These are phyloP conservation scores for Rusavskia elegans DNA, from an alignment of 495 filamentous ascomycete species.

Conservation along the genomic window DNA sequence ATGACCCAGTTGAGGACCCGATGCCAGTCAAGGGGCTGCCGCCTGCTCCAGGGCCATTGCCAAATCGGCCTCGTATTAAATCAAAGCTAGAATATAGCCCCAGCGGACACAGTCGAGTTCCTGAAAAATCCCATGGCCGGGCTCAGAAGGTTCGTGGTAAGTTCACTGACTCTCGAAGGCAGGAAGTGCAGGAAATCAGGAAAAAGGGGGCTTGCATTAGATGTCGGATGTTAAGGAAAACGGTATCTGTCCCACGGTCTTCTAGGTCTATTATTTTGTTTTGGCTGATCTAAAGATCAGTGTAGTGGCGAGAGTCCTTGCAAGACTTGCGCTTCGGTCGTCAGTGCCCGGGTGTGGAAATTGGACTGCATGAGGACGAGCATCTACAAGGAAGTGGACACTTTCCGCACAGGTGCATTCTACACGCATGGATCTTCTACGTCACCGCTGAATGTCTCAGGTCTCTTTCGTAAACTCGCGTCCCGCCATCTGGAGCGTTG, in stretches of 20 bases:
- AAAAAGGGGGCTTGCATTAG: conserved; percentile 73
- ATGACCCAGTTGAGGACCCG: too few relatives aligned
- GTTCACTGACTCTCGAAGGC: conserved; percentile 51
- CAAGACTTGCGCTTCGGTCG: conserved; percentile 59
- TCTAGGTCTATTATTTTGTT: too few relatives aligned
- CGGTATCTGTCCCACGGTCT: too few relatives aligned
- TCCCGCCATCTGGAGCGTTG: not conserved
- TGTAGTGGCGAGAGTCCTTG: conserved; percentile 73
- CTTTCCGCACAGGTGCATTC: conserved; percentile 46
- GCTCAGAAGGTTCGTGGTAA: conserved; percentile 44
- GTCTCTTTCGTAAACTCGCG: conserved; percentile 51
- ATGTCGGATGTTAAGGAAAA: conserved; percentile 76
- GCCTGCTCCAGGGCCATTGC: too few relatives aligned
- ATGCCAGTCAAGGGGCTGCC: too few relatives aligned
- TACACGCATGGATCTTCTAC: not conserved
- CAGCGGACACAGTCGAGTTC: not conserved
- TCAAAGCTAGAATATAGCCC: not conserved
- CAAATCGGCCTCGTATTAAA: too few relatives aligned
- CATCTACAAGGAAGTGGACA: conserved; percentile 54
- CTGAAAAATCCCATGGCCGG: not conserved
- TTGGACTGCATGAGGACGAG: conserved; percentile 62
- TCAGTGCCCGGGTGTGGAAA: conserved; percentile 68
- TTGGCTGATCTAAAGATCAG: too few relatives aligned
- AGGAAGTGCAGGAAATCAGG: conserved; percentile 67
- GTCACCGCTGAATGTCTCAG: conserved; percentile 12